Evolutionary conservation across 139 green algal species (phyloP).

Genomic region (Picochlorum sp.): DNA sequence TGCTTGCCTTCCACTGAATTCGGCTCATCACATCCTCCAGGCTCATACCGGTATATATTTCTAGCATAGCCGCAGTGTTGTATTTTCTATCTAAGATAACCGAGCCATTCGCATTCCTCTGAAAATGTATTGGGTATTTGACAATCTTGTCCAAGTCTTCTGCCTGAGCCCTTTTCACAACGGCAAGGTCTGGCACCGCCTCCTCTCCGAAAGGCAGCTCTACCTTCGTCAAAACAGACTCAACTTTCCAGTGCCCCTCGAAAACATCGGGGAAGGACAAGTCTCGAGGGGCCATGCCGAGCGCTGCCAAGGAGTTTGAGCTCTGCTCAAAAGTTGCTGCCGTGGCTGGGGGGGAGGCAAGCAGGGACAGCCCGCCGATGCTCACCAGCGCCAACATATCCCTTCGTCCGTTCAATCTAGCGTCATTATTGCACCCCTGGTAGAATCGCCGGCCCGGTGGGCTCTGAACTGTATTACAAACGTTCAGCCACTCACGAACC

Average conservation of each 20-base stretch:
- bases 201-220: constrained; percentile 61
- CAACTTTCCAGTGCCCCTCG: constrained; percentile 44
- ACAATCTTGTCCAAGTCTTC: constrained; percentile 40
- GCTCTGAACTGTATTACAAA: no score
- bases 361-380: no score
- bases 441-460: no score
- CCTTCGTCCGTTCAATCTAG: no score
- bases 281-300: constrained; percentile 49
- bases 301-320: no score
- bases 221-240: constrained; percentile 45
- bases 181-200: constrained; percentile 45
- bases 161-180: constrained; percentile 39
- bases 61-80: constrained; percentile 63
- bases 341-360: no score
- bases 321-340: no score
- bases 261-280: constrained; percentile 49
- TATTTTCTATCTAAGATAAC: constrained; percentile 66
- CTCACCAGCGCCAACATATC: no score
- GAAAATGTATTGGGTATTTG: constrained; percentile 35
- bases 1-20: constrained; percentile 57
- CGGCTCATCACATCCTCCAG: constrained; percentile 13
- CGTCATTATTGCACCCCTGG: no score
- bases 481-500: no score
- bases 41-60: constrained; percentile 37
- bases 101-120: constrained; percentile 39